Evolutionary conservation across 805 yeast genomes (phyloP).

Genomic region (Candida stauntonica): DNA sequence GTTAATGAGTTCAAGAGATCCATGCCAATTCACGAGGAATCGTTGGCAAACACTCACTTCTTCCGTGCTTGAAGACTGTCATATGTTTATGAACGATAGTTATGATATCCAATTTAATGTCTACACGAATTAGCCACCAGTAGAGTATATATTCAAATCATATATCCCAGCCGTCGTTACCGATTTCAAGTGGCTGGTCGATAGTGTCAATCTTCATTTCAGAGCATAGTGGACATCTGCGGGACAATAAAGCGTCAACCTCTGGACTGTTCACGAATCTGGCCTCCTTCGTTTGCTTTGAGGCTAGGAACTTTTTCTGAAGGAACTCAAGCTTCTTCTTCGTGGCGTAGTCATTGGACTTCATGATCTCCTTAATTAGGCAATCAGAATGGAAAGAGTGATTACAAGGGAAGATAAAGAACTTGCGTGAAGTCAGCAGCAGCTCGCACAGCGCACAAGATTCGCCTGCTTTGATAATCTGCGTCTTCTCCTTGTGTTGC

Average conservation of each 20-base stretch:
- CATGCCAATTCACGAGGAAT: constrained; percentile 65
- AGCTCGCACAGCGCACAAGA: constrained; percentile 71
- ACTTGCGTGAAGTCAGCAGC: constrained; percentile 66
- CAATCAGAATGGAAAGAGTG: constrained; percentile 92
- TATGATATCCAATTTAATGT: background rate
- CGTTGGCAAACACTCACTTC: constrained; percentile 61
- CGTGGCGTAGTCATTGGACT: constrained; percentile 61
- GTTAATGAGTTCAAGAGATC: constrained; percentile 61
- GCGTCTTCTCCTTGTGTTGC: constrained; percentile 48
- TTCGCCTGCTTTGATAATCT: constrained; percentile 76
- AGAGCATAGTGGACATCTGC: constrained; percentile 73
- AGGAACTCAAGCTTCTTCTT: constrained; percentile 58
- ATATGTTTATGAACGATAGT: background rate
- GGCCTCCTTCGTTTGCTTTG: constrained; percentile 25
- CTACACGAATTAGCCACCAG: background rate
- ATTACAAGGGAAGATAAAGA: constrained; percentile 81
- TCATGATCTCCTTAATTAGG: constrained; percentile 54
- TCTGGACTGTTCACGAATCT: constrained; percentile 34
- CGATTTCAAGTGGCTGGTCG: constrained; percentile 56
- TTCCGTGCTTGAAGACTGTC: constrained; percentile 36
- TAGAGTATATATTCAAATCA: background rate
- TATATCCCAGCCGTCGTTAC: constrained; percentile 44
- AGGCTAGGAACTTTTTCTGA: constrained; percentile 30
- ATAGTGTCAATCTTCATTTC: constrained; percentile 65
- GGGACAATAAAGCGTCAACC: constrained; percentile 54